Evolutionary conservation across 768 basidiomycete species (phyloP), one percentile per base, ranked within the genome.

Genomic region (Phlegmacium glaucopus): DNA sequence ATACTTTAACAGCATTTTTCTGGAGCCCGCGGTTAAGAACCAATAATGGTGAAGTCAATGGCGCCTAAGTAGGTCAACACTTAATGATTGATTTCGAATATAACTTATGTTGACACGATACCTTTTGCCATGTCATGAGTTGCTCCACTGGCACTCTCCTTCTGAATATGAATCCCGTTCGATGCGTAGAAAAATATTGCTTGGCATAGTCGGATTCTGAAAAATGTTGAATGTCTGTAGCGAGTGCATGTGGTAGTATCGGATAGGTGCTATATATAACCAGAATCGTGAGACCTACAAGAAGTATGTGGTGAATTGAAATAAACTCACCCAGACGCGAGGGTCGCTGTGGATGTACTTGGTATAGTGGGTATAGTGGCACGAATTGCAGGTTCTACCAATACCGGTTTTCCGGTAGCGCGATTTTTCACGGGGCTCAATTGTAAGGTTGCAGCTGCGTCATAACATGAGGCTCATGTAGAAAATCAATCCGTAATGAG

Each of bases 71-170:
- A 45, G 37, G 16, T 37, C 47, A 38, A 34, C 35, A 49, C 15
- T n/a, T 48, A 48, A 39, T 34, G 26, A 26, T 7, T 42, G 27
- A 16, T 11, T 30, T 25, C 11, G 27, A 28, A 32, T 7, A 28
- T 32, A 45, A 25, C 38, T 49, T 12, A 41, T 6, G 11, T 39
- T 47, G 26, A 15, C 15, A 25, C 40, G 41, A 45, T 44, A 80
- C 84, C 76, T 87, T 90, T 64, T 95, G 94, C 90, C 92, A 95
- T 40, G 80, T 76, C 89, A 96, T 93, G 69, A 95, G 79, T 59
- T 90, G 85, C 17, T 77, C 83, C 4, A 95, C 80, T 1, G 94
- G 92, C 2, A 95, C 80, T 50, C 76, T 82, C 39, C 91, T 78
- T 51, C 79, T 77, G 66, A 93, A 93, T 48, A 93, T 85, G 60